A percentile compares a stretch with the other conserved stretches of the same genome.
These are phyloP conservation scores for Nicotiana paniculata DNA, from an alignment of 257 asterid species.

Conservation along the genomic window DNA sequence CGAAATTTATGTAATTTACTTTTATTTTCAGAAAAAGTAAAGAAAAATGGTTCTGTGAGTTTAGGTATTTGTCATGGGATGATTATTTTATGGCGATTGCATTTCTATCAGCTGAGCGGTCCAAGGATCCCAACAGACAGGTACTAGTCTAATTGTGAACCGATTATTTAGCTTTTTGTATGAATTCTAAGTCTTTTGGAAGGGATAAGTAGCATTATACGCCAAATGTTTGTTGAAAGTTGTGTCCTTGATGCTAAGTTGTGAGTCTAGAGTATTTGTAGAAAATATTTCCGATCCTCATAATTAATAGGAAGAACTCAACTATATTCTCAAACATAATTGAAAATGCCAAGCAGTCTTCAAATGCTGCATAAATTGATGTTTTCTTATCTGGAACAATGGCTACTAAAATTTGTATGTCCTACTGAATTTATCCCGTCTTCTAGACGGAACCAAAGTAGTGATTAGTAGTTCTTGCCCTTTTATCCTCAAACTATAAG, in stretches of 20 bases:
- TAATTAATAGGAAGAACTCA: background rate
- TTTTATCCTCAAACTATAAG: background rate
- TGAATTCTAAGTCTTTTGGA: background rate
- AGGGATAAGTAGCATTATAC: background rate
- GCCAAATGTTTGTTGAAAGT: background rate
- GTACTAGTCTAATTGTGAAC: slow-evolving; percentile 19
- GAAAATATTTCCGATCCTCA: background rate
- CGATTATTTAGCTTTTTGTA: background rate
- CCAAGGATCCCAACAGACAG: slow-evolving; percentile 98
- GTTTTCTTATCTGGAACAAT: background rate
- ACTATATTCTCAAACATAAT: background rate
- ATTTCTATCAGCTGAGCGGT: slow-evolving; percentile 84
- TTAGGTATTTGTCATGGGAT: slow-evolving; percentile 86
- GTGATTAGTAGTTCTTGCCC: background rate
- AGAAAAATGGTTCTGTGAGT: background rate
- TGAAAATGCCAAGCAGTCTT: background rate
- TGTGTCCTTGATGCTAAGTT: background rate
- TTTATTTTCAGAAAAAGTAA: background rate
- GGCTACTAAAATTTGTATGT: background rate
- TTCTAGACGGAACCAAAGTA: background rate
- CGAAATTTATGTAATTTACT: background rate
- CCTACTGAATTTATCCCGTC: background rate
- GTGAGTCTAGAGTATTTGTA: background rate
- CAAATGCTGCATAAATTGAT: background rate
- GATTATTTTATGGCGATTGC: slow-evolving; percentile 96